A percentile compares a stretch with the other conserved stretches of the same genome.
These are phyloP conservation scores for Hypoxylon sp. DNA, from an alignment of 2,329 filamentous ascomycete genomes.

Conservation along the genomic window DNA sequence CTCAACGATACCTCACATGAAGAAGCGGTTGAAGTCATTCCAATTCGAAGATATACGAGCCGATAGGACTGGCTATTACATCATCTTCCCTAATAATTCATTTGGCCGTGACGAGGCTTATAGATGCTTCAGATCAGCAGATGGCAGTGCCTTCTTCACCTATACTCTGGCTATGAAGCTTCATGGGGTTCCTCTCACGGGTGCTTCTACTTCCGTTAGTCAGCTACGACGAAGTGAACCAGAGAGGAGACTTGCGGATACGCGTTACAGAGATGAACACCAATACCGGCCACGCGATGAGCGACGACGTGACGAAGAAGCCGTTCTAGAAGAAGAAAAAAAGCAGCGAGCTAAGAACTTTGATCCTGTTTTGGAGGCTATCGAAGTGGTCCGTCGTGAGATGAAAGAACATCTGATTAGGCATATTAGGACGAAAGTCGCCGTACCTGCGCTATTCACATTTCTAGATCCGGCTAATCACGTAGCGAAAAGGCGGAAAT, in stretches of 20 bases:
- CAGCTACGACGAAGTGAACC: slow-evolving; percentile 47
- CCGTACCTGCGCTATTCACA: slow-evolving; percentile 83
- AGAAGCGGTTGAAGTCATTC: slow-evolving; percentile 88
- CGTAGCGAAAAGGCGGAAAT: slow-evolving; percentile 80
- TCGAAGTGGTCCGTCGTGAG: slow-evolving; percentile 83
- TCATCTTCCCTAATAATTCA: slow-evolving; percentile 86
- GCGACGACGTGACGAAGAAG: slow-evolving; percentile 79
- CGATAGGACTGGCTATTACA: slow-evolving; percentile 90
- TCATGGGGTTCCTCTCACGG: slow-evolving; percentile 60
- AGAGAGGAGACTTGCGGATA: slow-evolving; percentile 57
- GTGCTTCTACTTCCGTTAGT: slow-evolving; percentile 52
- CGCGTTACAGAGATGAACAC: slow-evolving; percentile 74
- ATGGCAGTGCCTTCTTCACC: slow-evolving; percentile 89
- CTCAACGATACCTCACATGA: slow-evolving; percentile 89
- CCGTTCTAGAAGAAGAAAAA: slow-evolving; percentile 91
- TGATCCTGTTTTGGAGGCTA: slow-evolving; percentile 89
- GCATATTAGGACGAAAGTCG: slow-evolving; percentile 90
- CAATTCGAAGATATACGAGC: slow-evolving; percentile 85
- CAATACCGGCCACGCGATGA: slow-evolving; percentile 78
- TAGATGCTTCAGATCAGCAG: slow-evolving; percentile 82
- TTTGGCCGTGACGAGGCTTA: slow-evolving; percentile 85
- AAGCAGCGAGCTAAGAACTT: slow-evolving; percentile 87
- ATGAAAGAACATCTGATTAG: slow-evolving; percentile 88
- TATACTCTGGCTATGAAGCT: slow-evolving; percentile 94
- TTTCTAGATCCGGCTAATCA: slow-evolving; percentile 88